Evolutionary conservation across 305 asterid species (phyloP).

Genomic region (Withania somnifera): DNA sequence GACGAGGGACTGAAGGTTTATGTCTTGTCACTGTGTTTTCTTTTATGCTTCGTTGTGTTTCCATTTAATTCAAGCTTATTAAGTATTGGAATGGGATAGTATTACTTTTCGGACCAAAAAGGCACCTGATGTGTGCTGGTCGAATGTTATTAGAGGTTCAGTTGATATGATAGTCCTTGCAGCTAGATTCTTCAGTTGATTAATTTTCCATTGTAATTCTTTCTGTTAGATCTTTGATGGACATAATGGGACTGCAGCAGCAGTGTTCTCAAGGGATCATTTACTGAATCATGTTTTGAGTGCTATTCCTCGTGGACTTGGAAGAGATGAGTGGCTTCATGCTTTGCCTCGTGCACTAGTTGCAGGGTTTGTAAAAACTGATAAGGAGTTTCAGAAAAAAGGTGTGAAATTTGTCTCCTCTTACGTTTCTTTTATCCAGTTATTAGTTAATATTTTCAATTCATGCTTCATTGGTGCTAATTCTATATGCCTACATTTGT

Average conservation of each 20-base stretch:
- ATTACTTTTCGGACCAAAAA: background rate
- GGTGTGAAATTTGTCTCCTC: constrained; percentile 32
- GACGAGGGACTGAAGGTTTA: background rate
- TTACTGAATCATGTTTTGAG: constrained; percentile 50
- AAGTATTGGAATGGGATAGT: background rate
- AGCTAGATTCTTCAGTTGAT: background rate
- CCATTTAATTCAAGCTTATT: background rate
- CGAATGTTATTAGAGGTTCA: background rate
- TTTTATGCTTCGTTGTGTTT: background rate
- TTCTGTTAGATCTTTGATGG: constrained; percentile 74
- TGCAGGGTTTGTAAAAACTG: constrained; percentile 89
- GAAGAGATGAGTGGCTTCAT: constrained; percentile 83
- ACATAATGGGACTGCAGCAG: constrained; percentile 84
- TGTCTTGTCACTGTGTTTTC: background rate
- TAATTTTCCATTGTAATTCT: background rate
- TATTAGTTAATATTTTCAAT: background rate
- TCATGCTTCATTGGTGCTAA: background rate
- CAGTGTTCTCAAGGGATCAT: constrained; percentile 66
- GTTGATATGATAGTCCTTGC: too few species aligned
- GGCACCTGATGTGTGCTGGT: background rate
- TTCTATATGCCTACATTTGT: background rate
- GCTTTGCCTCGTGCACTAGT: constrained; percentile 90
- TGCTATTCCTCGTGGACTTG: constrained; percentile 72
- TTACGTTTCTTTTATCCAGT: background rate
- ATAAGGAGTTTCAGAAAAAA: constrained; percentile 78